These are phyloP conservation scores for Ascochyta rabiei DNA, from an alignment of 2,329 filamentous ascomycete genomes.

Conservation along the genomic window DNA sequence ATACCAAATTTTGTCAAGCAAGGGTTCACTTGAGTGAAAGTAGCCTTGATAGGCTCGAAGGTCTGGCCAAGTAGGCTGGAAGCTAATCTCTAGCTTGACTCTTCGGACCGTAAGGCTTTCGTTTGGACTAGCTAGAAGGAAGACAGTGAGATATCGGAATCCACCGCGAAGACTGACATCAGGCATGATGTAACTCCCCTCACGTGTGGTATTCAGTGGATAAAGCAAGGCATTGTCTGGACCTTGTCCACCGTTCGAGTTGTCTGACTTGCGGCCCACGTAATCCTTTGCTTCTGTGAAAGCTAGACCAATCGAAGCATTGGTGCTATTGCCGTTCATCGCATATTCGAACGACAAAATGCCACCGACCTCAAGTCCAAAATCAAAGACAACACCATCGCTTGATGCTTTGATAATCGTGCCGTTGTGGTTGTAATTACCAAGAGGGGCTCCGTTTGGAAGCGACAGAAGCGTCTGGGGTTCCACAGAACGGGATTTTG, in stretches of 20 bases:
- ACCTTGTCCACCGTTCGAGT: slow-evolving; percentile 48
- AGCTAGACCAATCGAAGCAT: slow-evolving; percentile 46
- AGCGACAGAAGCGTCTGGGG: slow-evolving; percentile 1
- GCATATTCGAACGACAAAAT: slow-evolving; percentile 59
- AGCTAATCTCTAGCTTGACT: slow-evolving; percentile 53
- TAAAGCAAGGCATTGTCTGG: slow-evolving; percentile 55
- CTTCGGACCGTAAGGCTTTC: slow-evolving; percentile 47
- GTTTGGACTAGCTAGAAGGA: slow-evolving; percentile 47
- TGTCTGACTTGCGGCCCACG: slow-evolving; percentile 52
- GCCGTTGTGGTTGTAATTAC: not conserved
- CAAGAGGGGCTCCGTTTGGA: not conserved
- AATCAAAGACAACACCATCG: slow-evolving; percentile 57
- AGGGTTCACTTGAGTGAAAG: slow-evolving; percentile 40
- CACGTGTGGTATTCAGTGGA: slow-evolving; percentile 44
- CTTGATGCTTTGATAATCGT: not conserved
- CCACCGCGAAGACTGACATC: slow-evolving; percentile 56
- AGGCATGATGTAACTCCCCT: slow-evolving; percentile 53
- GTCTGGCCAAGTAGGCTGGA: slow-evolving; percentile 58
- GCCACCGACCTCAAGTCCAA: slow-evolving; percentile 64
- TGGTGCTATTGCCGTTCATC: slow-evolving; percentile 44
- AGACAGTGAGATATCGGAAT: slow-evolving; percentile 60
- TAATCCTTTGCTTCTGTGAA: slow-evolving; percentile 53
- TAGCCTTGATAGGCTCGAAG: slow-evolving; percentile 50
- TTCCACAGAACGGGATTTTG: not conserved
- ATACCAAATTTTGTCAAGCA: slow-evolving; percentile 65